Evolutionary conservation across 2,329 filamentous ascomycete genomes (phyloP).

Genomic region (Beauveria sp.): DNA sequence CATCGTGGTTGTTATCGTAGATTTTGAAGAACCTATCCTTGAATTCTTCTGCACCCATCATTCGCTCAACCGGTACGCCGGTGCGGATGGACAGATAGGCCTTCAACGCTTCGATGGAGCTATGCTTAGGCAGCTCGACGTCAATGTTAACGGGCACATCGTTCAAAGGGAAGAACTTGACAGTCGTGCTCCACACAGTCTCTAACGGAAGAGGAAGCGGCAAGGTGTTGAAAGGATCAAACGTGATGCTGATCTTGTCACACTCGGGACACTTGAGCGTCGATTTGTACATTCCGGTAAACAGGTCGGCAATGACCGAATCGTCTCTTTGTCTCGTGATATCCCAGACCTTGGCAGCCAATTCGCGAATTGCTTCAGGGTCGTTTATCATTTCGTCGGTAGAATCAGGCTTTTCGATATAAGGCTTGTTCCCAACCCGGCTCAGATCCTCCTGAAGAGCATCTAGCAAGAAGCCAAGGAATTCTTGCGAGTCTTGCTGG

Average conservation of each 20-base stretch:
- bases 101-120: slow-evolving; percentile 61
- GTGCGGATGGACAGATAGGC: slow-evolving; percentile 60
- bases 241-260: slow-evolving; percentile 94
- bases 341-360: slow-evolving; percentile 83
- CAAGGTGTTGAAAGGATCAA: slow-evolving; percentile 93
- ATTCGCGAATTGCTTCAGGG: slow-evolving; percentile 67
- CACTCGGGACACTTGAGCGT: slow-evolving; percentile 88
- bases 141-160: slow-evolving; percentile 63
- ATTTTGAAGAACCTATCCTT: slow-evolving; percentile 79
- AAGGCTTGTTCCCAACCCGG: slow-evolving; percentile 88
- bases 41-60: slow-evolving; percentile 81
- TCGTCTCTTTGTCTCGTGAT: slow-evolving; percentile 91
- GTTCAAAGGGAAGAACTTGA: slow-evolving; percentile 72
- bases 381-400: slow-evolving; percentile 93
- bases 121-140: slow-evolving; percentile 74
- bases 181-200: slow-evolving; percentile 66
- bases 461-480: slow-evolving; percentile 89
- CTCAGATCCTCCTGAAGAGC: slow-evolving; percentile 93
- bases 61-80: slow-evolving; percentile 53
- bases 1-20: slow-evolving; percentile 60
- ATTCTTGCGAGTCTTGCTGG: slow-evolving; percentile 96
- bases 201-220: slow-evolving; percentile 86
- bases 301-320: slow-evolving; percentile 89
- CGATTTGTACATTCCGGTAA: slow-evolving; percentile 97
- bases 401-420: slow-evolving; percentile 95